phyloP scores from a whole-genome alignment of 495 filamentous ascomycete species.

The Podospora conica region DNA sequence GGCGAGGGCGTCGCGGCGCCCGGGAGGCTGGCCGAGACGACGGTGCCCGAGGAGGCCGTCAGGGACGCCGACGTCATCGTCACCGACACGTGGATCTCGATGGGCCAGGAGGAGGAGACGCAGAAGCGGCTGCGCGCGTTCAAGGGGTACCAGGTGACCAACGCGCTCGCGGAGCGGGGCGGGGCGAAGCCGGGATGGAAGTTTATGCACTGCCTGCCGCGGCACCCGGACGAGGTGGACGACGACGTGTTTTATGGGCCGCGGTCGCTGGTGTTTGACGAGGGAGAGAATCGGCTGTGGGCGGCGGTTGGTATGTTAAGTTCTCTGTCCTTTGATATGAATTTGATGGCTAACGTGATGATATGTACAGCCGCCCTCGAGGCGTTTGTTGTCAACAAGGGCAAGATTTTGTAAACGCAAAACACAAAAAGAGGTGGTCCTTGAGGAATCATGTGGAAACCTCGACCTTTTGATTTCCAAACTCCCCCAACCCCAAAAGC shows the following conservation, averaged over 20 bases:
- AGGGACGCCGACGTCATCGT: conserved; percentile 84
- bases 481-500: conserved; percentile 2
- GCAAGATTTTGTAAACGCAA: conserved; percentile 44
- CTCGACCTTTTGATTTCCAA: not conserved
- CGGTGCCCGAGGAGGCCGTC: conserved; percentile 79
- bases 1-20: conserved; percentile 48
- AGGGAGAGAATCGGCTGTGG: conserved; percentile 93
- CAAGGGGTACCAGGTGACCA: conserved; percentile 81
- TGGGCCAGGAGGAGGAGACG: conserved; percentile 89
- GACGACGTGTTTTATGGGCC: conserved; percentile 89
- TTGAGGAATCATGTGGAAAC: not conserved
- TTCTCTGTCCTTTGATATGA: not conserved
- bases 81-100: conserved; percentile 95
- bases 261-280: conserved; percentile 78
- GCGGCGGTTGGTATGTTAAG: conserved; percentile 61
- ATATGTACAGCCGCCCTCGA: conserved; percentile 65
- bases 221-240: conserved; percentile 86
- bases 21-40: conserved; percentile 68
- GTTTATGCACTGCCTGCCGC: conserved; percentile 98
- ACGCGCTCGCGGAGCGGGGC: conserved; percentile 71
- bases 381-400: conserved; percentile 86
- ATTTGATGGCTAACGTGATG: not conserved
- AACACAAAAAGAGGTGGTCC: conserved; percentile 8
- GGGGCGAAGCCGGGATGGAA: conserved; percentile 87
- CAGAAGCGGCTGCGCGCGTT: conserved; percentile 73